Base-by-base conservation (phyloP, 2,329 filamentous ascomycete species). In the Fusarium sp. region DNA sequence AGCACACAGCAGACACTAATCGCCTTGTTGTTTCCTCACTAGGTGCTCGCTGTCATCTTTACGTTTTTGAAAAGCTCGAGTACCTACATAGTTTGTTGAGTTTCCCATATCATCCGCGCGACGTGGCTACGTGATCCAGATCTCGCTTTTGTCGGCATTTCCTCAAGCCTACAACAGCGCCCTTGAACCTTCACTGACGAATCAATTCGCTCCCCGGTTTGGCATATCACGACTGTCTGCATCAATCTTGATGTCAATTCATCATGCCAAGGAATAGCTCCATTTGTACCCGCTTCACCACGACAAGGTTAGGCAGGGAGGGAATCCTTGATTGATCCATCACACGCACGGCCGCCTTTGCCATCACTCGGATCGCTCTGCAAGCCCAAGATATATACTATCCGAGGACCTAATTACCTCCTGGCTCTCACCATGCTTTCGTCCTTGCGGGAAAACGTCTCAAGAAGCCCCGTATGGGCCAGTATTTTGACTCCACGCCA, bases 401-500 rank as follows among this genome's bases (percentile, higher is more conserved):
- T 48, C 37, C n/a, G 21, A 14, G 17, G 6, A 11, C 19, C 6
- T 7, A 21, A 15, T 10, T n/a, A 15, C 8, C 13, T 4, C n/a
- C 6, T 13, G 7, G 9, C 4, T 41, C 21, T 33, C 33, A 19
- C 9, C 4, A 65, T 65, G 57, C 36, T 62, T 15, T 32, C 14
- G 13, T 27, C 49, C 35, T 55, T 45, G 49, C 59, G 42, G 4
- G 47, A 65, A 17, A 37, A 41, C 15, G 45, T 35, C 42, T 33
- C 23, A 9, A 46, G 46, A 41, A 49, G 51, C 13, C 33, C 38
- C 14, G 37, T 39, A 25, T 64, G 51, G 35, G 27, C 49, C 17
- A 21, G 29, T 4, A 14, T 45, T 9, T 23, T 59, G 11, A 46
- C 56, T 6, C 19, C 60, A 8, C 60, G 60, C 27, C 60, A 63